A percentile compares a stretch with the other conserved stretches of the same genome.
Conservation (phyloP, 1,139 yeast species). For the Candida sojae region DNA sequence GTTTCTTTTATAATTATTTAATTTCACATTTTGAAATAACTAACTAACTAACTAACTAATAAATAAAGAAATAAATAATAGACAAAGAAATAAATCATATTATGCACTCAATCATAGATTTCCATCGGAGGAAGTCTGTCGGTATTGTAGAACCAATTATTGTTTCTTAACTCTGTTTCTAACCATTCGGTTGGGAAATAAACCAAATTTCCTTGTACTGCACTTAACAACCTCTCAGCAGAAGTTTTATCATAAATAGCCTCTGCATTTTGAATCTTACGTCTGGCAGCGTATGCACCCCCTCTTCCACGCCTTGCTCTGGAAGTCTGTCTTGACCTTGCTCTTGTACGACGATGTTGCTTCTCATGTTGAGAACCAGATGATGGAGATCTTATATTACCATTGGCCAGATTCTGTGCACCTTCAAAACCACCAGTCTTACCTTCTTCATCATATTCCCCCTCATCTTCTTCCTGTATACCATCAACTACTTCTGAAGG, state of each 20-base stretch:
- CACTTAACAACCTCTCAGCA: constrained; percentile 70
- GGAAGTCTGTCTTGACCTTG: not conserved
- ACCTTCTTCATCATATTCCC: constrained; percentile 1
- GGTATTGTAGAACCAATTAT: constrained; percentile 93
- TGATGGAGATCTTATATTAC: not conserved
- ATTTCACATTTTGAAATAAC: no score
- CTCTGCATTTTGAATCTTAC: constrained; percentile 41
- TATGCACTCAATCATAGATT: constrained; percentile 64
- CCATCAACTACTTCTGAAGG: not conserved
- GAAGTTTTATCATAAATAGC: constrained; percentile 68
- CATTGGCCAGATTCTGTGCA: not conserved
- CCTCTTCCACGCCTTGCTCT: constrained; percentile 26
- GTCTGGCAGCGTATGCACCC: constrained; percentile 33
- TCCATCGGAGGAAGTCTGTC: constrained; percentile 96
- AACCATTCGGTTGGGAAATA: constrained; percentile 93
- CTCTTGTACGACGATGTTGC: not conserved
- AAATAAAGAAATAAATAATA: not conserved
- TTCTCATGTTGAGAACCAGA: not conserved
- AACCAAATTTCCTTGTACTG: constrained; percentile 88
- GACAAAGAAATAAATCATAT: not conserved
- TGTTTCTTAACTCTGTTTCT: constrained; percentile 78
- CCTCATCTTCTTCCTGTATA: not conserved
- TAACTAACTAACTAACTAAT: not conserved
- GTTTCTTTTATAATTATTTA: no score
- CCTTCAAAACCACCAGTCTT: not conserved